phyloP scores from a whole-genome alignment of 2,329 filamentous ascomycete species.

The Stagonosporopsis tanaceti region DNA sequence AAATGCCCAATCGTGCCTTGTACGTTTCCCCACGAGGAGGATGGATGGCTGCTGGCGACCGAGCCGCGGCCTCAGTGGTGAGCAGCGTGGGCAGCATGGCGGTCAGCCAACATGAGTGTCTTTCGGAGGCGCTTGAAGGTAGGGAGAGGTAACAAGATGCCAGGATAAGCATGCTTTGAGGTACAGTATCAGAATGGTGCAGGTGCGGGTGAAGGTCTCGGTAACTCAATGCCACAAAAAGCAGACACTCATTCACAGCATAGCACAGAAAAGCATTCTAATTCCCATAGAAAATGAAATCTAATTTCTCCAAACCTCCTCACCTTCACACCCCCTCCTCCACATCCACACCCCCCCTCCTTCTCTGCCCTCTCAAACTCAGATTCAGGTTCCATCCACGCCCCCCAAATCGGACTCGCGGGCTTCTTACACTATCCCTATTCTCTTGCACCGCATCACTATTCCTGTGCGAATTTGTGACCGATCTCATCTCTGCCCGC shows the following conservation, averaged over 20 bases:
- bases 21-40: constrained; percentile 27
- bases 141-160: no score
- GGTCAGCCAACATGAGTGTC: no score
- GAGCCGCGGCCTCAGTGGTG: constrained; percentile 8
- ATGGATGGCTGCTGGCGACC: constrained; percentile 6
- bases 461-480: background rate
- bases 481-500: background rate
- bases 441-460: no score
- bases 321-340: background rate
- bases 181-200: no score
- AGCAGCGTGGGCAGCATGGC: no score
- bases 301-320: background rate
- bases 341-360: background rate
- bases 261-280: no score
- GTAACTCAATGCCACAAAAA: no score
- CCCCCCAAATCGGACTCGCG: background rate
- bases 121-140: no score
- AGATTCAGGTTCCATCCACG: background rate
- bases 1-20: constrained; percentile 35
- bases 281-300: no score
- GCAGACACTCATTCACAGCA: no score
- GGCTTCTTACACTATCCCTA: background rate
- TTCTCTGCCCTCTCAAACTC: background rate
- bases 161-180: no score
- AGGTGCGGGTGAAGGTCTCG: no score